Conservation (phyloP, 768 basidiomycete species). For the Pleurotus tuoliensis region DNA sequence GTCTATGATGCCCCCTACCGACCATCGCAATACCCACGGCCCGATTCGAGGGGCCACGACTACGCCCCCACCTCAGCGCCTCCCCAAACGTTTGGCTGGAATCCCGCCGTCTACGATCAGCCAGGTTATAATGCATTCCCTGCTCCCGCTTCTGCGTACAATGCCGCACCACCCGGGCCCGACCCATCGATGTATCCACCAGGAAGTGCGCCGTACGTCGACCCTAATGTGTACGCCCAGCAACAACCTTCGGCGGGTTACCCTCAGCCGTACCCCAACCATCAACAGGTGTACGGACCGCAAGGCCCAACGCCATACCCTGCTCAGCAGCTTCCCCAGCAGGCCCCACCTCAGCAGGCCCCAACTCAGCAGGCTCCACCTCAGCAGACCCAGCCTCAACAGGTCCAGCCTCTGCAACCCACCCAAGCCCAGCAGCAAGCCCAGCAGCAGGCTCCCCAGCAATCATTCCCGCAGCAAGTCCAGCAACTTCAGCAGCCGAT, state of each 20-base stretch:
- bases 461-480: constrained; percentile 5
- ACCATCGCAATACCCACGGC: constrained; percentile 18
- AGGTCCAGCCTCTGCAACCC: constrained; percentile 15
- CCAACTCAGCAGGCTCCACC: constrained; percentile 14
- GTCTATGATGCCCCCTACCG: constrained; percentile 48
- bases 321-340: constrained; percentile 26
- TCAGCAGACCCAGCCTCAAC: constrained; percentile 23
- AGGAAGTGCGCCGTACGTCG: constrained; percentile 11
- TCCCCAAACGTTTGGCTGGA: constrained; percentile 48
- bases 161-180: neutral
- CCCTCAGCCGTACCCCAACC: constrained; percentile 29
- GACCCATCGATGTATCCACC: constrained; percentile 7
- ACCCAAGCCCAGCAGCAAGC: constrained; percentile 6
- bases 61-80: constrained; percentile 20
- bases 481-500: constrained; percentile 19
- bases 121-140: constrained; percentile 15
- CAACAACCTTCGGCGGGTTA: constrained; percentile 22
- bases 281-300: constrained; percentile 25
- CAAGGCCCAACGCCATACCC: constrained; percentile 39
- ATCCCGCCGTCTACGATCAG: constrained; percentile 23
- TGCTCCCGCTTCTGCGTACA: constrained; percentile 15
- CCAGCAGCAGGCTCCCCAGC: neutral
- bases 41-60: constrained; percentile 28
- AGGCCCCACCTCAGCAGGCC: constrained; percentile 17
- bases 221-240: constrained; percentile 19